Evolutionary conservation across 768 basidiomycete genomes (phyloP), one percentile per base, ranked within the genome.

Genomic region (Tubosaeta sp.): DNA sequence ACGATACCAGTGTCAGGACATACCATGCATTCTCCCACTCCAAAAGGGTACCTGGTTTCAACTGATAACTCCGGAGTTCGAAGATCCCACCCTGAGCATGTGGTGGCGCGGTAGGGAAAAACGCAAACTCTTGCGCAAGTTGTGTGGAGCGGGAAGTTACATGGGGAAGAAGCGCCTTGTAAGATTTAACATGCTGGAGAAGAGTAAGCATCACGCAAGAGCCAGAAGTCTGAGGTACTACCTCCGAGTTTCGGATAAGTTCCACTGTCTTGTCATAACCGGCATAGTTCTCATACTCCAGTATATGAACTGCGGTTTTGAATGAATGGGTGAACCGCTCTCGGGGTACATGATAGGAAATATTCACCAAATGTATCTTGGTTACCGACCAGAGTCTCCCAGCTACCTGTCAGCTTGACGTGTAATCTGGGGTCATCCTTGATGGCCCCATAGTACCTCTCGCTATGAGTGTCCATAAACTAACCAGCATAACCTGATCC

Each of bases 21-120:
- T 33, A 93, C 93, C 97, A 98, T 55, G 91, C 80, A 50, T 83
- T 78, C 66, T 98, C 97, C 97, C 97, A 98, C 63, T 98, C 94
- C 50, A 98, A 71, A 48, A 98, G 75, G 7, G 87, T 84, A 8
- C 97, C 97, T 5, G 95, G 91, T 61, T 86, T 84, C 52, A 97
- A 71, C 65, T 84, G 84, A 71, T 99, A 99, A 34, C 80, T 84
- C 61, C 97, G 80, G 61, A 98, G 75, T 71, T 99, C 97, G 65
- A 97, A 99, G 43, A 99, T 76, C 6, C 97, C 95, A 6, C 95
- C 95, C 59, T 88, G 81, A 5, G 83, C 77, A 59, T 80, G 86
- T 6, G 95, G 94, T 32, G 94, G 92, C 17, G 90, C 81, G 2
- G 93, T 91, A 6, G 94, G 92, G 65, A 95, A 84, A 74, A 97